Base-by-base conservation (phyloP, 2,329 filamentous ascomycete genomes). In the Talaromyces sp. region DNA sequence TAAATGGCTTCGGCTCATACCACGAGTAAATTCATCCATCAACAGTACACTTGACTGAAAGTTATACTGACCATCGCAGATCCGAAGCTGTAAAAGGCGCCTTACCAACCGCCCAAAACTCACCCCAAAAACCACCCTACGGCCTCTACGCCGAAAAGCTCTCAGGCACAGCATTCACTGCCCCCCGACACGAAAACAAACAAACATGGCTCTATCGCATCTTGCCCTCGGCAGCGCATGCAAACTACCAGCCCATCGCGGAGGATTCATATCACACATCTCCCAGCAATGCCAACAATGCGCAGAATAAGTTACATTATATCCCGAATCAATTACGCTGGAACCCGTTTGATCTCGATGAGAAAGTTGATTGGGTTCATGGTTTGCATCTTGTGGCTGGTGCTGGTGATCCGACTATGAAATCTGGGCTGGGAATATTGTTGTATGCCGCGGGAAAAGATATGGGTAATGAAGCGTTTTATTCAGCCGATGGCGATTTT, bases 91-190 rank as follows among this genome's bases (percentile, higher is more conserved):
- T 94, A 64, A 82, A 88, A 17, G 90, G 88, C 19, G 89, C 92
- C 5, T 82, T 94, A 5, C 91, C 92, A 8, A 74, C 92, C 66
- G 91, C 85, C 59, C 85, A 89, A 49, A 96, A 96, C 81, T 92
- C 90, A 2, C 92, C 92, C 0, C 92, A 96, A 75, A 92, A 92
- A 74, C 88, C 88, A 0, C 85, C 91, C 0, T 87, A 88, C 69
- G 92, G 91, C 0, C 86, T 96, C 31, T 95, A 95, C 78, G 88
- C 91, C 31, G 92, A 96, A 79, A 90, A 91, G 80, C 83, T 91
- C 51, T 91, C 89, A 0, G 89, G 89, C 7, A 90, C 88, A 1
- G 83, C 89, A 34, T 92, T 92, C 74, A 91, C 89, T 3, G 87
- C 88, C 1, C 88, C 89, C 0, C 82, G 90, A 31, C 82, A 86